Conservation (phyloP, 2,329 filamentous ascomycete genomes). For the Aureobasidium subglaciale region DNA sequence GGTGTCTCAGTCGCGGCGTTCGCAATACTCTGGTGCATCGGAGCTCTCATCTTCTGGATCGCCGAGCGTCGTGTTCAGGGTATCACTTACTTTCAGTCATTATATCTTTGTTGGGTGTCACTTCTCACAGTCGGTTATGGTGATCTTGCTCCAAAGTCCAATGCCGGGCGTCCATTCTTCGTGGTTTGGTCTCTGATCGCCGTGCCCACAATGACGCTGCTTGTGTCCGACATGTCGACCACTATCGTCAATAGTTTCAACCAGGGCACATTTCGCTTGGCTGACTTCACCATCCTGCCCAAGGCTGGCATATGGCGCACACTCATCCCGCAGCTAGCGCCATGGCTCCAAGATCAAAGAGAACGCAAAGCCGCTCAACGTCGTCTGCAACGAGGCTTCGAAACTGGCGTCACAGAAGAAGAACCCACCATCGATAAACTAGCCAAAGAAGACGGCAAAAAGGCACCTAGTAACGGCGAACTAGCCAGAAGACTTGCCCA, state of each 20-base stretch:
- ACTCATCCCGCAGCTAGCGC: slow-evolving; percentile 36
- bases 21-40: slow-evolving; percentile 69
- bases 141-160: slow-evolving; percentile 68
- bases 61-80: slow-evolving; percentile 48
- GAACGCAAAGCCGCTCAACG: slow-evolving; percentile 23
- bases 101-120: slow-evolving; percentile 82
- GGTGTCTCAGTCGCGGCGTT: slow-evolving; percentile 61
- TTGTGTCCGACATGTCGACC: slow-evolving; percentile 77
- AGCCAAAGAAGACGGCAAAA: slow-evolving; percentile 31
- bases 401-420: slow-evolving; percentile 27
- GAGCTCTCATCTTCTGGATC: slow-evolving; percentile 67
- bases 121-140: slow-evolving; percentile 85
- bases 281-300: slow-evolving; percentile 60
- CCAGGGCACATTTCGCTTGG: slow-evolving; percentile 51
- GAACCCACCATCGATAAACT: slow-evolving; percentile 37
- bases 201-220: slow-evolving; percentile 78
- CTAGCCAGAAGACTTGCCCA: slow-evolving; percentile 57
- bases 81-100: slow-evolving; percentile 68
- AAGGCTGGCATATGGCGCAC: slow-evolving; percentile 50
- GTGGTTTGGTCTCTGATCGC: slow-evolving; percentile 89
- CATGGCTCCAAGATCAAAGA: slow-evolving; percentile 34
- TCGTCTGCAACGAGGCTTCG: slow-evolving; percentile 43
- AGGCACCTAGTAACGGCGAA: slow-evolving; percentile 46
- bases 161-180: slow-evolving; percentile 75
- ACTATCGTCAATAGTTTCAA: slow-evolving; percentile 67